Evolutionary conservation across 176 grass and related monocot genomes (phyloP), one percentile per base, ranked within the genome.

Genomic region (Oryza glaberrima): DNA sequence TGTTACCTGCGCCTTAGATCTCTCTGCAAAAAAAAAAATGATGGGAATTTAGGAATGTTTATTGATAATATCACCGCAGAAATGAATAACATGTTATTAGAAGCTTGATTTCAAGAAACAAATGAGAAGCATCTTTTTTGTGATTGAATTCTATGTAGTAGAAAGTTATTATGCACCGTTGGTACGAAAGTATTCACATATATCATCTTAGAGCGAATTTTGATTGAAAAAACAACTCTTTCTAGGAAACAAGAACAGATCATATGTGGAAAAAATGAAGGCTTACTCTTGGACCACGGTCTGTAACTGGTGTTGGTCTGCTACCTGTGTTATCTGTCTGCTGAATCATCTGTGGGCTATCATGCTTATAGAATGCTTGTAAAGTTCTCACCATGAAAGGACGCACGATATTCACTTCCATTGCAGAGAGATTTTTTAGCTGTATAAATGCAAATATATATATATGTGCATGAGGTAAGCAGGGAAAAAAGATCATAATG

Each of bases 351-450:
- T 96, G 80, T 28, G 93, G 93, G 77, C 93, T 98, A 80, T 98
- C 93, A 63, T 96, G 96, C 82, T 94, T 95, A 86, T 96, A 91
- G 81, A 96, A 98, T 52, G 96, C 96, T 81, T 98, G 96, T 65
- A 98, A 76, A 64, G 91, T 84, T 84, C 93, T 95, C 52, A 94
- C 90, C 93, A 96, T 98, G 86, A 98, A 98, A 48, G 96, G 93
- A 5, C 93, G 89, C 14, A 98, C 86, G n/a, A 98, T 85, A 70
- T 98, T 98, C 47, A 98, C 96, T 90, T 98, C 96, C 96, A 98
- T 95, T 72, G 96, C 93, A 67, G 93, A 96, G 56, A 96, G 91
- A 96, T 98, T 98, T 98, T 98, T 98, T 7, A 98, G 90, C 93
- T 98, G 83, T 52, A 14, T 23, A 36, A 88, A 80, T 11, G 9